Conservation (phyloP, 2,329 filamentous ascomycete genomes). For the Juglanconis oblonga region DNA sequence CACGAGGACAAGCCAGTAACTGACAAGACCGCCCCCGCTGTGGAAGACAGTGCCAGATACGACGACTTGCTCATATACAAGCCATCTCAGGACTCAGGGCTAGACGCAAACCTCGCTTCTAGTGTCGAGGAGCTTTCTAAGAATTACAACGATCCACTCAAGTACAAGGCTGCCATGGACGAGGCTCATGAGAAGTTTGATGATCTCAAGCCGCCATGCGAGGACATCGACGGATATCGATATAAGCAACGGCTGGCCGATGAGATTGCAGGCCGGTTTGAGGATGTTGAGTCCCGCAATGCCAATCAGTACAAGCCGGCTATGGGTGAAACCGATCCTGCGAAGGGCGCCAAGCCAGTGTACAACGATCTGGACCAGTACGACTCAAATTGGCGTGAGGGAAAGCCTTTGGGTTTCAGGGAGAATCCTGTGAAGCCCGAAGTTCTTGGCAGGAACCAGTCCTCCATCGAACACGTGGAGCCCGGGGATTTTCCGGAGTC, state of each 20-base stretch:
- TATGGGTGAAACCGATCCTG: slow-evolving; percentile 29
- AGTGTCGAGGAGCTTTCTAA: slow-evolving; percentile 21
- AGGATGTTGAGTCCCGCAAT: slow-evolving; percentile 25
- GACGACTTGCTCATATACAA: slow-evolving; percentile 27
- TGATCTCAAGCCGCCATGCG: slow-evolving; percentile 27
- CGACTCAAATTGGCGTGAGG: slow-evolving; percentile 24
- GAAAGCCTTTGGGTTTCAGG: slow-evolving; percentile 26
- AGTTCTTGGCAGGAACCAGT: slow-evolving; percentile 6
- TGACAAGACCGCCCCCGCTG: background rate
- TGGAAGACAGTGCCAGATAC: slow-evolving; percentile 19
- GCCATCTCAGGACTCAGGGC: slow-evolving; percentile 12
- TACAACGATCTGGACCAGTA: slow-evolving; percentile 43
- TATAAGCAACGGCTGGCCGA: slow-evolving; percentile 36
- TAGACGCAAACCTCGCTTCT: slow-evolving; percentile 20
- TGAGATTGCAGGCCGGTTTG: slow-evolving; percentile 22
- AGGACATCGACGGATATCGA: slow-evolving; percentile 35
- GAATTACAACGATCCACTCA: slow-evolving; percentile 35
- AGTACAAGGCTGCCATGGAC: slow-evolving; percentile 23
- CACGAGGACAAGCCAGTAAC: slow-evolving; percentile 14
- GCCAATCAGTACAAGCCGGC: slow-evolving; percentile 31
- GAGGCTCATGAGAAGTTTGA: slow-evolving; percentile 27
- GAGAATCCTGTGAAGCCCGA: slow-evolving; percentile 10
- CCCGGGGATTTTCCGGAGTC: background rate
- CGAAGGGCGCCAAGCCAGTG: slow-evolving; percentile 27
- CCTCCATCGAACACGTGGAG: background rate